These are phyloP conservation scores for Lasiodiplodia hormozganensis DNA, from an alignment of 2,329 filamentous ascomycete species.

Conservation along the genomic window DNA sequence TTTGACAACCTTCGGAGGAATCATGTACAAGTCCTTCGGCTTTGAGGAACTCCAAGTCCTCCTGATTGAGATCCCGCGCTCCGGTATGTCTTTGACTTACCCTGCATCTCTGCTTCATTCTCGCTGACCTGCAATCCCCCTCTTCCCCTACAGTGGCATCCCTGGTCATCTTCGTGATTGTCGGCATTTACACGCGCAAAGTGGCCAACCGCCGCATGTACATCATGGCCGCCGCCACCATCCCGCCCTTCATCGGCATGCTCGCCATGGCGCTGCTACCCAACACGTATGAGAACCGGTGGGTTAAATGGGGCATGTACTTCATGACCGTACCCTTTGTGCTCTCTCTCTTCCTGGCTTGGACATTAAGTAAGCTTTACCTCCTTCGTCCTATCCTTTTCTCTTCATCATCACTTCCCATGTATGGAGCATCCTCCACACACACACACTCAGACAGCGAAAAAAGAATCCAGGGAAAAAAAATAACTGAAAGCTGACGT, in stretches of 20 bases:
- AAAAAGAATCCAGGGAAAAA: too few relatives aligned
- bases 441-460: too few relatives aligned
- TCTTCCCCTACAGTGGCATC: slow-evolving; percentile 31
- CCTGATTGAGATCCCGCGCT: slow-evolving; percentile 42
- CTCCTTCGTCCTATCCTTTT: background rate
- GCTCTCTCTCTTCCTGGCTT: slow-evolving; percentile 43
- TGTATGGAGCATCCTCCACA: too few relatives aligned
- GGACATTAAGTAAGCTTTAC: slow-evolving; percentile 37
- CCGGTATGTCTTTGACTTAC: slow-evolving; percentile 25
- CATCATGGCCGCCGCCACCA: slow-evolving; percentile 41
- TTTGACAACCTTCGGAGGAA: slow-evolving; percentile 22
- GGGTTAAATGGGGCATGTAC: slow-evolving; percentile 49
- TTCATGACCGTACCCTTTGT: slow-evolving; percentile 43
- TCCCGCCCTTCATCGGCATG: slow-evolving; percentile 45
- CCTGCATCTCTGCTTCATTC: background rate
- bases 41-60: slow-evolving; percentile 41
- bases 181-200: slow-evolving; percentile 28
- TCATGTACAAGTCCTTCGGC: slow-evolving; percentile 27
- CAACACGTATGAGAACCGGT: slow-evolving; percentile 40
- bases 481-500: background rate
- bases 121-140: background rate
- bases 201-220: slow-evolving; percentile 39
- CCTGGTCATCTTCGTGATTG: slow-evolving; percentile 24
- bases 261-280: slow-evolving; percentile 45
- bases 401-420: background rate